Conservation (phyloP, 2,329 filamentous ascomycete species). For the Chaetomiaceae sp. region DNA sequence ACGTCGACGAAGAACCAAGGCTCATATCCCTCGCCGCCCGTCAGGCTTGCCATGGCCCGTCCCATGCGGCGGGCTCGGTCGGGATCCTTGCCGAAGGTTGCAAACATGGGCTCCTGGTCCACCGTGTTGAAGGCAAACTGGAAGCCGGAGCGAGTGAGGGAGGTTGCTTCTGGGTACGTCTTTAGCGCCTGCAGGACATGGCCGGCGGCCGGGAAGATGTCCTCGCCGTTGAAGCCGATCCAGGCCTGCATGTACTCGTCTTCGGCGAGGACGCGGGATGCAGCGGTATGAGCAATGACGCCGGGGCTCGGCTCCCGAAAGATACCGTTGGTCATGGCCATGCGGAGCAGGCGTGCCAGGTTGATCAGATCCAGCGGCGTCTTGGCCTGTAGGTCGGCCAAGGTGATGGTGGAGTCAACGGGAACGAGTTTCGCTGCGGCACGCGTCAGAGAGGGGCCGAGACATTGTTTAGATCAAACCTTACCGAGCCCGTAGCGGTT, state of each 20-base stretch:
- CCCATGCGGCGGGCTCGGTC: slow-evolving; percentile 46
- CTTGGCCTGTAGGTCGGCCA: slow-evolving; percentile 40
- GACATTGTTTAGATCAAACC: not conserved
- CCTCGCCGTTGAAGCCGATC: slow-evolving; percentile 50
- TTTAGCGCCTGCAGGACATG: slow-evolving; percentile 41
- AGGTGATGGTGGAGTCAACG: slow-evolving; percentile 37
- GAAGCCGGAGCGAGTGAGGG: slow-evolving; percentile 44
- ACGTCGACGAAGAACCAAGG: slow-evolving; percentile 43
- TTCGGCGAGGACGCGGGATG: slow-evolving; percentile 45
- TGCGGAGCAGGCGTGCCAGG: slow-evolving; percentile 45
- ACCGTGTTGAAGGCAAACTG: slow-evolving; percentile 45
- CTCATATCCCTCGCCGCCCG: slow-evolving; percentile 51
- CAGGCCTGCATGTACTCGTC: slow-evolving; percentile 45
- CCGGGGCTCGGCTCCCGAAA: slow-evolving; percentile 48
- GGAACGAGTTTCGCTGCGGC: slow-evolving; percentile 44
- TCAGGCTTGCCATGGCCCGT: slow-evolving; percentile 48
- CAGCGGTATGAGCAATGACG: slow-evolving; percentile 48
- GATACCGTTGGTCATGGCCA: slow-evolving; percentile 52
- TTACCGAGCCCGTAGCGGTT: slow-evolving; percentile 46
- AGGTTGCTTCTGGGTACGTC: slow-evolving; percentile 41
- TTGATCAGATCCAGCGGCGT: slow-evolving; percentile 44
- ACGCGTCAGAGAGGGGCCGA: slow-evolving; percentile 9
- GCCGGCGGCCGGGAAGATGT: slow-evolving; percentile 44
- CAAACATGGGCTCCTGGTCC: slow-evolving; percentile 48
- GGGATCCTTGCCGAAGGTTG: slow-evolving; percentile 44